phyloP scores from a whole-genome alignment of 371 early-diverging fungal species.

The Mortierella sp. region DNA sequence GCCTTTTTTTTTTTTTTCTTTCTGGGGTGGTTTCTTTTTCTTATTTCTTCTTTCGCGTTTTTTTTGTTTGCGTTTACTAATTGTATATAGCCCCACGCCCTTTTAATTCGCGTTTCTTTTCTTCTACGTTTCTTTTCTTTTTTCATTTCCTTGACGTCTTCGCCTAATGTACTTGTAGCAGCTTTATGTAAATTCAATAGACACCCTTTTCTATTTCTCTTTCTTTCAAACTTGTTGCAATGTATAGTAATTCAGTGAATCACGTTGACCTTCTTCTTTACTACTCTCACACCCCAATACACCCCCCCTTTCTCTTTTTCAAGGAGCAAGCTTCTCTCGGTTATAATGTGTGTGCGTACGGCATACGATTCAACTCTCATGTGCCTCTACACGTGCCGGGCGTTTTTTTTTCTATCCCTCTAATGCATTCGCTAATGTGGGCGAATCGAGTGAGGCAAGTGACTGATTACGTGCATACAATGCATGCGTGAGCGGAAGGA shows the following conservation, averaged over 20 bases:
- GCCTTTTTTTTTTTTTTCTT: not conserved
- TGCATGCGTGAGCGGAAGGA: no score
- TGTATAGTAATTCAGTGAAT: no score
- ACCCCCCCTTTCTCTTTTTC: no score
- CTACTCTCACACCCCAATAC: no score
- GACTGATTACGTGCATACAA: no score
- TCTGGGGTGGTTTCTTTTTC: not conserved
- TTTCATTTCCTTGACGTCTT: not conserved
- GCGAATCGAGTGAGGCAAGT: no score
- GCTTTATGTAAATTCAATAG: no score
- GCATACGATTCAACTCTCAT: not conserved
- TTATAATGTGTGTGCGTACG: no score
- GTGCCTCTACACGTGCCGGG: not conserved
- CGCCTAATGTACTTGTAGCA: not conserved
- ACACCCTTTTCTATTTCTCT: no score
- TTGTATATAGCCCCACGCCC: not conserved
- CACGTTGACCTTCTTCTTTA: no score
- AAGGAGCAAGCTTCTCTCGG: no score
- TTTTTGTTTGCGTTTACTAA: not conserved
- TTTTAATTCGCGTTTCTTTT: not conserved
- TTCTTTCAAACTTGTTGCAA: no score
- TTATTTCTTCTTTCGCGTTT: not conserved
- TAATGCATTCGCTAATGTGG: not conserved
- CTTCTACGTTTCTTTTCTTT: not conserved
- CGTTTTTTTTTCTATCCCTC: not conserved